Evolutionary conservation across 129 eudicot genomes (phyloP).

Genomic region (Calendula officinalis): DNA sequence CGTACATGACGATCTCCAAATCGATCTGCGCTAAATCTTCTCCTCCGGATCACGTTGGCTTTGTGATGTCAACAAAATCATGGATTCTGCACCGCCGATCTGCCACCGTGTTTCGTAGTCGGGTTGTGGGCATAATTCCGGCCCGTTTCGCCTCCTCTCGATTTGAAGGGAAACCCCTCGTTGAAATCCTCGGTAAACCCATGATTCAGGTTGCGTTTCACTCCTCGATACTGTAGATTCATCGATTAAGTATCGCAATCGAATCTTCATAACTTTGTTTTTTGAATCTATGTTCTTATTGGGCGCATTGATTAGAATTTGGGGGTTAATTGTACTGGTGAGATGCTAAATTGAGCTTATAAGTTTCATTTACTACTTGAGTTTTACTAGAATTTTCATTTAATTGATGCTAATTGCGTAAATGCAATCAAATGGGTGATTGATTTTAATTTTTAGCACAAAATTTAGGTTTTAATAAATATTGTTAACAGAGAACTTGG

Average conservation of each 20-base stretch:
- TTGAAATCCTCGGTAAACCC: constrained; percentile 90
- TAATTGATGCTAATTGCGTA: too few species aligned
- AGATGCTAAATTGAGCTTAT: background rate
- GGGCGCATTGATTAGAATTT: background rate
- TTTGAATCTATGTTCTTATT: too few species aligned
- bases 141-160: constrained; percentile 91
- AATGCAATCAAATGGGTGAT: too few species aligned
- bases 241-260: too few species aligned
- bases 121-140: constrained; percentile 91
- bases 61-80: constrained; percentile 47
- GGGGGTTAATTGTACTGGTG: background rate
- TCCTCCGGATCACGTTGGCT: constrained; percentile 20
- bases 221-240: background rate
- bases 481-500: constrained; percentile 78
- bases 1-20: constrained; percentile 25
- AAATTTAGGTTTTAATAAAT: background rate
- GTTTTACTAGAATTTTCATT: background rate
- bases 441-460: too few species aligned
- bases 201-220: constrained; percentile 72
- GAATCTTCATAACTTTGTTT: too few species aligned
- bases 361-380: too few species aligned
- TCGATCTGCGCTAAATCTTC: constrained; percentile 34
- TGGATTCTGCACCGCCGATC: constrained; percentile 64
- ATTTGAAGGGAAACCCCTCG: constrained; percentile 85
- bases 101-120: constrained; percentile 56